Evolutionary conservation across 2,329 filamentous ascomycete species (phyloP), one percentile per base, ranked within the genome.

Genomic region (Coniochaeta hoffmannii): DNA sequence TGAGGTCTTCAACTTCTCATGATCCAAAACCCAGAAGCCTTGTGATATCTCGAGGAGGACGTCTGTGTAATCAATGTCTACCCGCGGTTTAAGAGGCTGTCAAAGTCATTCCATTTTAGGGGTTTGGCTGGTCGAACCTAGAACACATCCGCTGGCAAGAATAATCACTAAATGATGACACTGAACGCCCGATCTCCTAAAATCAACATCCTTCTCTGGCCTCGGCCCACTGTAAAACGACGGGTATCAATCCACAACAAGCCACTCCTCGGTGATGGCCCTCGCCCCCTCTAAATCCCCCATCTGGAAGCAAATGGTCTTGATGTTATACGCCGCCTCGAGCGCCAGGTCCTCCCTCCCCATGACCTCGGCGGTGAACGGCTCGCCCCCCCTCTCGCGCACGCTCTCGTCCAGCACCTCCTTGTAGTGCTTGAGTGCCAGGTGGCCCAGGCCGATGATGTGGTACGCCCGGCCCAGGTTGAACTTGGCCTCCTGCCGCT

Each of bases 401-500:
- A n/a, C 53, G 53, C 30, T 59, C 55, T 76, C 75, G n/a, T 68
- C 66, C 28, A 78, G 64, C 8, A 75, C 77, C 55, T 72, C 69
- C 8, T 65, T 75, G 67, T 97, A 97, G 54, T 83, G 87, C 22
- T 84, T 78, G 4, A 89, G 73, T 0, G 91, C 90, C 28, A 95
- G 72, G 65, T 89, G 84, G 19, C 80, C 76, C 56, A 95, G 73
- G 0, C 89, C 89, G 11, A 95, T 74, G 56, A 86, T 77, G 68
- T 94, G 88, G 75, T 88, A 94, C 26, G 85, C 81, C 22, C 90
- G 77, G 1, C 81, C 90, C 50, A 91, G 77, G 64, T 96, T 96
- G 72, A 87, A 95, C 65, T 89, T 86, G 8, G 89, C 89, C 70
- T 96, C 90, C 65, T 90, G 87, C 51, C 76, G 71, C 62, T 86